These are phyloP conservation scores for Symbiodinium natans DNA, from an alignment of 73 alveolate genomes.

Conservation along the genomic window DNA sequence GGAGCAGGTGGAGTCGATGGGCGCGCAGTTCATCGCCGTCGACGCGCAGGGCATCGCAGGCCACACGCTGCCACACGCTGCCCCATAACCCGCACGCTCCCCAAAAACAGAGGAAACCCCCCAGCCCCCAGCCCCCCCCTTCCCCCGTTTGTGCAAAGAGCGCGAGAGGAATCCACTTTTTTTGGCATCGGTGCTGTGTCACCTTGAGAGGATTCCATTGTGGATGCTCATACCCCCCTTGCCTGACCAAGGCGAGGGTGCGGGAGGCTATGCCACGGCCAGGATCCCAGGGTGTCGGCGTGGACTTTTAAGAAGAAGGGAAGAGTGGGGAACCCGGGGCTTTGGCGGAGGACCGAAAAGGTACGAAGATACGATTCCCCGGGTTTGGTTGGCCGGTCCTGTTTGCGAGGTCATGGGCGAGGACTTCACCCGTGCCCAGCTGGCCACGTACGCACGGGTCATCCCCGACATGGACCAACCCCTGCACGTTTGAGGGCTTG, in stretches of 20 bases:
- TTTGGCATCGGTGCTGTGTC: too few species aligned
- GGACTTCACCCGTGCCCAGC: slow-evolving; percentile 80
- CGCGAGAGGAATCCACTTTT: too few species aligned
- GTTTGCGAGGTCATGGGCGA: slow-evolving; percentile 70
- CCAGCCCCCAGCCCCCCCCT: too few species aligned
- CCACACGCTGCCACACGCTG: slow-evolving; percentile 94
- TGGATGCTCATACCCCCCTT: too few species aligned
- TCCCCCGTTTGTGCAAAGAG: too few species aligned
- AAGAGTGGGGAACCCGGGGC: too few species aligned
- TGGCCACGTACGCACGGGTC: slow-evolving; percentile 92
- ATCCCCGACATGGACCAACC: slow-evolving; percentile 79
- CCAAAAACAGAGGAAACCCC: neutral
- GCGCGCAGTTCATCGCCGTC: slow-evolving; percentile 96
- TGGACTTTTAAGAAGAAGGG: neutral
- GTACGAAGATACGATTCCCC: neutral
- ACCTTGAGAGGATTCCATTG: too few species aligned
- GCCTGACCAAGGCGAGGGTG: slow-evolving; percentile 38
- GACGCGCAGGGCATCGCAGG: slow-evolving; percentile 95
- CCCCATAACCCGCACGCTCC: neutral
- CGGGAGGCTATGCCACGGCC: slow-evolving; percentile 92
- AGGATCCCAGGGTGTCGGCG: neutral
- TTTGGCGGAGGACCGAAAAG: too few species aligned
- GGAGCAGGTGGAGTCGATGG: slow-evolving; percentile 95
- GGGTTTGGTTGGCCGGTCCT: neutral
- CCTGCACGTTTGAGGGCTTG: too few species aligned